Evolutionary conservation across 352 stramenopile species (phyloP), one percentile per base, ranked within the genome.

Genomic region (Phytophthora crassamura): DNA sequence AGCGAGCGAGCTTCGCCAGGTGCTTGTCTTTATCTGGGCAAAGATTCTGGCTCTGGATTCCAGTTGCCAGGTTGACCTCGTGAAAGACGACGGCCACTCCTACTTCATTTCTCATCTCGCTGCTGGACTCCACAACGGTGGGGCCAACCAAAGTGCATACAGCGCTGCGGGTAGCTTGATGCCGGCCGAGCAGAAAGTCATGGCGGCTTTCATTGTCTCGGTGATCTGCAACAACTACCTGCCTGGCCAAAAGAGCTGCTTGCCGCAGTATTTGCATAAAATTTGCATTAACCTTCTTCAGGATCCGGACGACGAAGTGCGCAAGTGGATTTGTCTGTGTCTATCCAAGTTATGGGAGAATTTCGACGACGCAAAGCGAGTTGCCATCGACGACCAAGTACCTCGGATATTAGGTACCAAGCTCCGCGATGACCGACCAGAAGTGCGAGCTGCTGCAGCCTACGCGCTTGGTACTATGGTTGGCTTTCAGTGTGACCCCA

Each of bases 51-150:
- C 86, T 16, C 93, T 99, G 42, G 98, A 99, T 66, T 72, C 85
- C n/a, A 98, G 91, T 41, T 99, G 96, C 63, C 88, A 98, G 68
- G 79, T 91, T 18, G 97, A 99, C 67, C 79, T 99, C 18, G 93
- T 99, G 3, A 99, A 99, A 69, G 96, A 99, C 45, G 88, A 97
- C 50, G 93, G 95, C 5, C 84, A 99, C 59, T 80, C 86, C 38
- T 98, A 99, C 73, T 99, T 99, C 67, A 97, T 99, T 65, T 88
- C 87, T 28, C 95, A 98, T 64, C 73, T 99, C 6, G 80, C 82
- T 34, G 79, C 83, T 38, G 82, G 81, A 28, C 64, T 95, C 8
- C 78, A 93, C 62, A 77, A 80, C 8, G 32, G 61, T 63, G 59
- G 58, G 1, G 58, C 56, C 34, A 77, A 56, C 18, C 67, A 76